Evolutionary conservation across 2,329 filamentous ascomycete species (phyloP).

Genomic region (Whalleya microplaca): DNA sequence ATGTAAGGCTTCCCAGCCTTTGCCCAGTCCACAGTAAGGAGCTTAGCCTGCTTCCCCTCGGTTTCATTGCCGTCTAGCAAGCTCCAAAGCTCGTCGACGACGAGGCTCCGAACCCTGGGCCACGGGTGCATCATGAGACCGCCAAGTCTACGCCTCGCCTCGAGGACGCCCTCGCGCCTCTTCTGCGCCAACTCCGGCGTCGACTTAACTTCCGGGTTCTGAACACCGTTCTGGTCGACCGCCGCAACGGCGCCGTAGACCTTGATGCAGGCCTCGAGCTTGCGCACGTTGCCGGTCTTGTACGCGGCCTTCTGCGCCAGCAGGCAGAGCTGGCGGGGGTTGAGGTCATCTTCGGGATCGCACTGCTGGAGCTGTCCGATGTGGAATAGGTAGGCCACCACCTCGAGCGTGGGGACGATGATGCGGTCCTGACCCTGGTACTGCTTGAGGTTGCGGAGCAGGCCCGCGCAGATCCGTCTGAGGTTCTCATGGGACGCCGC

Average conservation of each 20-base stretch:
- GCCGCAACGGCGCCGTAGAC: conserved; percentile 73
- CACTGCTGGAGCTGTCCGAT: conserved; percentile 51
- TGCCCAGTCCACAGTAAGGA: conserved; percentile 63
- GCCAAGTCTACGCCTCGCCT: conserved; percentile 69
- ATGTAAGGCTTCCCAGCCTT: conserved; percentile 53
- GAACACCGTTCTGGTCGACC: conserved; percentile 11
- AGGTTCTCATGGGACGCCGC: conserved; percentile 44
- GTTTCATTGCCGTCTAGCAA: conserved; percentile 36
- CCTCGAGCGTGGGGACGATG: conserved; percentile 75
- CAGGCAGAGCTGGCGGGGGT: conserved; percentile 65
- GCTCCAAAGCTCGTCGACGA: conserved; percentile 64
- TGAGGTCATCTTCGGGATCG: conserved; percentile 34
- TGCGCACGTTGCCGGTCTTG: conserved; percentile 80
- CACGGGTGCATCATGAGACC: conserved; percentile 81
- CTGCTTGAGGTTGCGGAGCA: conserved; percentile 57
- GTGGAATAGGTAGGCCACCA: conserved; percentile 77
- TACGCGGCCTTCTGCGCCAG: conserved; percentile 78
- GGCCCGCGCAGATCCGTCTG: conserved; percentile 51
- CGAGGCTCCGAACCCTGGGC: conserved; percentile 68
- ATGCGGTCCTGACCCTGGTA: conserved; percentile 69
- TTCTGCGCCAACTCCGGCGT: conserved; percentile 27
- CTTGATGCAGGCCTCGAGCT: conserved; percentile 78
- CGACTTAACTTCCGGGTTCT: background rate
- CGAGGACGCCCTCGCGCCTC: conserved; percentile 50
- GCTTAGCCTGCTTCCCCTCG: conserved; percentile 32